These are phyloP conservation scores for Arthonia radiata DNA, from an alignment of 495 filamentous ascomycete species.

Conservation along the genomic window DNA sequence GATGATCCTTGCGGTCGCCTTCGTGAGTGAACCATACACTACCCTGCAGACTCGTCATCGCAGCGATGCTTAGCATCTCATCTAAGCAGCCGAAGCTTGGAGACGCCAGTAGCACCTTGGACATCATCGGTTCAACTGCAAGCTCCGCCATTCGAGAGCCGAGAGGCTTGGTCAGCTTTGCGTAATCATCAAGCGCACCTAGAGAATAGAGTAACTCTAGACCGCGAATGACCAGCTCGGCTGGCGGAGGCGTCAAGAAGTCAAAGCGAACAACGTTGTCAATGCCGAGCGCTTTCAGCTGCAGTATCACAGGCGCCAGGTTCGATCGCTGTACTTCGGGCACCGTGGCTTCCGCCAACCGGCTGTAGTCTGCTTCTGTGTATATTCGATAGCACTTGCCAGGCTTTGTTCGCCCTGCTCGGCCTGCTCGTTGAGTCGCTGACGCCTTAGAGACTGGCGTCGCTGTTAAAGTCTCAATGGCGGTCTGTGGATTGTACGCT, in stretches of 20 bases:
- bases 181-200: constrained; percentile 71
- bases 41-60: constrained; percentile 76
- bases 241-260: constrained; percentile 69
- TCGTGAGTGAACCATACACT: constrained; percentile 61
- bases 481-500: constrained; percentile 63
- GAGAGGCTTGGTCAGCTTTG: constrained; percentile 70
- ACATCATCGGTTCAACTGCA: constrained; percentile 90
- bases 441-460: constrained; percentile 79
- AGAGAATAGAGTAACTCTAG: constrained; percentile 77
- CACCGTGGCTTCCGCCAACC: constrained; percentile 46
- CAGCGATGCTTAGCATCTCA: constrained; percentile 77
- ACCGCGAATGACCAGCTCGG: constrained; percentile 66
- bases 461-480: constrained; percentile 79
- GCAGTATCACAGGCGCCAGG: constrained; percentile 70
- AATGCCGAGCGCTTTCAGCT: constrained; percentile 88
- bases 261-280: constrained; percentile 85
- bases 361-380: constrained; percentile 47
- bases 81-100: constrained; percentile 50
- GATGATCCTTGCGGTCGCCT: constrained; percentile 44
- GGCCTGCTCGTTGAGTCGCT: constrained; percentile 73
- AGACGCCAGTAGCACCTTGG: constrained; percentile 64
- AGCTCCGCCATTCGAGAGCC: constrained; percentile 87
- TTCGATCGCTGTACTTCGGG: constrained; percentile 91
- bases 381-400: constrained; percentile 92
- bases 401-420: constrained; percentile 74